phyloP scores from a whole-genome alignment of 1,139 yeast species.

The Zygosaccharomyces sapae region DNA sequence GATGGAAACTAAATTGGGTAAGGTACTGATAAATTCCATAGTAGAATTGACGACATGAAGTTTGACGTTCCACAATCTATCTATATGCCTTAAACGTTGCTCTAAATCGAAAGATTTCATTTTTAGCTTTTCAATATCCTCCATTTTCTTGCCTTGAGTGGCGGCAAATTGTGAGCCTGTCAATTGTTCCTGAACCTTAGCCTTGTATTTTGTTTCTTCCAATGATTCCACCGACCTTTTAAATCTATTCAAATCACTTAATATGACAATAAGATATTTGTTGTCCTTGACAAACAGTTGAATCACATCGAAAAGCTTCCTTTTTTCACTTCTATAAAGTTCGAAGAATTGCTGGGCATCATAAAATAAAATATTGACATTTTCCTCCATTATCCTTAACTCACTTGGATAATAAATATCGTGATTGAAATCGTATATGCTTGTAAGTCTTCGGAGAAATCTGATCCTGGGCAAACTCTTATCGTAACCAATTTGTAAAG shows the following conservation, averaged over 20 bases:
- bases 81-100: conserved; percentile 25
- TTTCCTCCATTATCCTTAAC: conserved; percentile 42
- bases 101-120: conserved; percentile 24
- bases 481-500: conserved; percentile 25
- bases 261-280: conserved; percentile 41
- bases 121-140: conserved; percentile 18
- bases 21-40: conserved; percentile 51
- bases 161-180: conserved; percentile 29
- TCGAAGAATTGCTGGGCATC: conserved; percentile 45
- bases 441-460: conserved; percentile 34
- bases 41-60: conserved; percentile 29
- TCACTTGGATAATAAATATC: conserved; percentile 55
- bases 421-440: conserved; percentile 43
- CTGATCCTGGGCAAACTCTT: conserved; percentile 34
- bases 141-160: conserved; percentile 17
- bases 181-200: conserved; percentile 35
- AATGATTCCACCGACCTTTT: conserved; percentile 43
- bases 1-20: conserved; percentile 54
- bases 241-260: conserved; percentile 48
- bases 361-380: conserved; percentile 43
- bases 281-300: conserved; percentile 28
- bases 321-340: conserved; percentile 35
- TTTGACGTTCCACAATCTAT: conserved; percentile 29
- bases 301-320: conserved; percentile 23
- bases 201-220: conserved; percentile 47